Evolutionary conservation across 352 stramenopile species (phyloP).

Genomic region (Phytophthora hibernalis): DNA sequence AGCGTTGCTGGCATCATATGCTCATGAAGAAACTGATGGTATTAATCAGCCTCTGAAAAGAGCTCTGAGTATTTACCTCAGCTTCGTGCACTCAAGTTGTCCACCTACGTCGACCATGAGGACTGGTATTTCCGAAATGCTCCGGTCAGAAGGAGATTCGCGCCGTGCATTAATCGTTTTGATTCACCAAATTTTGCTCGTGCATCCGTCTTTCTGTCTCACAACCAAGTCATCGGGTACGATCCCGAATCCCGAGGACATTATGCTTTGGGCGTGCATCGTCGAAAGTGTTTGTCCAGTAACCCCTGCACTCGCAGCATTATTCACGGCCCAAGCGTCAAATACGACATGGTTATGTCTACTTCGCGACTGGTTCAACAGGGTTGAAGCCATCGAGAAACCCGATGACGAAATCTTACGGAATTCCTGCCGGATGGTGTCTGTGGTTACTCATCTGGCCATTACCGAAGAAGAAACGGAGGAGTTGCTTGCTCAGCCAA

Average conservation of each 20-base stretch:
- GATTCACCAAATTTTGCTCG: conserved; percentile 28
- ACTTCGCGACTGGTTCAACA: conserved; percentile 31
- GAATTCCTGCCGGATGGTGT: conserved; percentile 39
- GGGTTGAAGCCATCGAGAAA: conserved; percentile 10
- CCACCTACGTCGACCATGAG: conserved; percentile 30
- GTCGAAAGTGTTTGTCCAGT: conserved; percentile 34
- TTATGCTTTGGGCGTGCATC: conserved; percentile 47
- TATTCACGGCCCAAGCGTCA: conserved; percentile 28
- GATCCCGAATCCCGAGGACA: conserved; percentile 22
- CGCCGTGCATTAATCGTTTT: conserved; percentile 28
- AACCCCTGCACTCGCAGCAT: conserved; percentile 16
- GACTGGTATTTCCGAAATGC: conserved; percentile 47
- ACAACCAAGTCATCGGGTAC: background rate
- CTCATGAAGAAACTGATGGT: conserved; percentile 6
- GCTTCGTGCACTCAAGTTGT: conserved; percentile 50
- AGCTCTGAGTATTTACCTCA: conserved; percentile 63
- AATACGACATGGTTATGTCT: conserved; percentile 30
- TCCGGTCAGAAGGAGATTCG: conserved; percentile 49
- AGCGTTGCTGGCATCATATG: conserved; percentile 41
- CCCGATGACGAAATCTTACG: conserved; percentile 17
- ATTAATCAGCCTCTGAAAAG: conserved; percentile 39
- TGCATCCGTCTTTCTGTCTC: conserved; percentile 20
- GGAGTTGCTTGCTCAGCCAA: conserved; percentile 2
- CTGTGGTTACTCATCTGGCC: conserved; percentile 21
- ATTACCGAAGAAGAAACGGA: conserved; percentile 11